Base-by-base conservation (phyloP, 2,329 filamentous ascomycete species). In the Didymella pomorum region DNA sequence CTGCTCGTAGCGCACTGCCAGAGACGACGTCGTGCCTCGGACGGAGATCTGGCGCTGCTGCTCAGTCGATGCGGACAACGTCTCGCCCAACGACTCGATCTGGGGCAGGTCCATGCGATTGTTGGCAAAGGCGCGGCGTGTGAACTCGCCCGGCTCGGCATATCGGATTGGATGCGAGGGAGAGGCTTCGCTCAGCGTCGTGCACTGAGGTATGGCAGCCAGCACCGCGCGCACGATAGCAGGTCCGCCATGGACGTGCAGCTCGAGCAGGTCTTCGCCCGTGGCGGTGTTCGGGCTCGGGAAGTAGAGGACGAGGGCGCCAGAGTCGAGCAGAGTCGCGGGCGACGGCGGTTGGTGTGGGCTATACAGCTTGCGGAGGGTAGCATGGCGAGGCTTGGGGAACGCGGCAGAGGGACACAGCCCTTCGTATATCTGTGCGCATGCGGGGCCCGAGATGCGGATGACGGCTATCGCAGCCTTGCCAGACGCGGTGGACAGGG, bases 81-180 rank as follows among this genome's bases (percentile, higher is more conserved):
- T 84, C 70, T 87, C 86, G 1, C 86, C 84, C 1, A 89, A 75
- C 0, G 86, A 86, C 73, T 89, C 87, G 45, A 88, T 90, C 77
- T 99, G 93, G 2, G 92, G 91, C 1, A 99, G 84, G 69, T 96
- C 91, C 4, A 99, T 84, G 1, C 92, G 87, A 68, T 89, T 84
- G 73, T 97, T 95, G 73, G 93, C 83, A 71, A 99, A 99, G 5
- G 95, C 93, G 35, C 95, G 88, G 61, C 89, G 88, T 4, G 95
- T 99, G 76, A 99, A 99, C 74, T 99, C 95, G 54, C 95, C 95
- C 0, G 95, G 90, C 72, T 97, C 94, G 2, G 95, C 95, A 73
- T 96, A 96, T 28, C 93, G 91, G 57, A 97, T 87, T 12, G 60
- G 70, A 7, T 61, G 53, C 9, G 21, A 58, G 16, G 23, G 18